phyloP scores from a whole-genome alignment of 768 basidiomycete genomes.

The Dentipellis fragilis region DNA sequence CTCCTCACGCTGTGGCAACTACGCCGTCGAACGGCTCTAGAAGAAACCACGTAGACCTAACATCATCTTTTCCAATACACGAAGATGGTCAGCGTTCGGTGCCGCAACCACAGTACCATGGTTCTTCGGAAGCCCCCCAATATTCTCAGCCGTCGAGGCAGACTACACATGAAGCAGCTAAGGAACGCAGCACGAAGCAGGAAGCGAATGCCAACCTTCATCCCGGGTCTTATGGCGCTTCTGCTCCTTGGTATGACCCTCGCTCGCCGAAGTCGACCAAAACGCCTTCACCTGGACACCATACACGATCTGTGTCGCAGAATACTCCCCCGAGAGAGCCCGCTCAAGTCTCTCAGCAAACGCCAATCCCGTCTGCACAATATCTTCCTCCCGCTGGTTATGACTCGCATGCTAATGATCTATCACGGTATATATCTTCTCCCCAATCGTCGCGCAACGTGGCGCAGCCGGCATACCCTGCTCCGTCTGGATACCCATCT shows the following conservation, averaged over 20 bases:
- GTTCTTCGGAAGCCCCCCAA: background rate
- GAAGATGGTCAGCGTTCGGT: conserved; percentile 7
- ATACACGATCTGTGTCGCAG: conserved; percentile 9
- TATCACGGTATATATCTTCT: conserved; percentile 8
- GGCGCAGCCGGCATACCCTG: conserved; percentile 10
- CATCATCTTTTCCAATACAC: conserved; percentile 11
- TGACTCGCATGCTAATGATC: conserved; percentile 5
- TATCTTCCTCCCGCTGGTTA: background rate
- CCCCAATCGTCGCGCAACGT: conserved; percentile 3
- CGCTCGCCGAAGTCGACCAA: conserved; percentile 11
- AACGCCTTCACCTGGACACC: conserved; percentile 9
- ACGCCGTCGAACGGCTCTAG: background rate
- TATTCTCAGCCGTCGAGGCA: background rate
- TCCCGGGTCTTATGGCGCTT: background rate
- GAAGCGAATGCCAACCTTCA: background rate
- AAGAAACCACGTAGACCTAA: conserved; percentile 6
- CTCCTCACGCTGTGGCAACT: background rate
- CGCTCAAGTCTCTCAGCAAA: background rate
- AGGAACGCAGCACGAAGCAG: background rate
- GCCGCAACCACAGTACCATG: conserved; percentile 1
- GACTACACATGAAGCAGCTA: background rate
- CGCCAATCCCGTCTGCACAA: background rate
- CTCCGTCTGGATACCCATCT: conserved; percentile 11
- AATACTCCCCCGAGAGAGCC: conserved; percentile 10
- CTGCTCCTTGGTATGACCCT: background rate